Evolutionary conservation across 1,139 yeast species (phyloP).

Genomic region (Pichia sp.): DNA sequence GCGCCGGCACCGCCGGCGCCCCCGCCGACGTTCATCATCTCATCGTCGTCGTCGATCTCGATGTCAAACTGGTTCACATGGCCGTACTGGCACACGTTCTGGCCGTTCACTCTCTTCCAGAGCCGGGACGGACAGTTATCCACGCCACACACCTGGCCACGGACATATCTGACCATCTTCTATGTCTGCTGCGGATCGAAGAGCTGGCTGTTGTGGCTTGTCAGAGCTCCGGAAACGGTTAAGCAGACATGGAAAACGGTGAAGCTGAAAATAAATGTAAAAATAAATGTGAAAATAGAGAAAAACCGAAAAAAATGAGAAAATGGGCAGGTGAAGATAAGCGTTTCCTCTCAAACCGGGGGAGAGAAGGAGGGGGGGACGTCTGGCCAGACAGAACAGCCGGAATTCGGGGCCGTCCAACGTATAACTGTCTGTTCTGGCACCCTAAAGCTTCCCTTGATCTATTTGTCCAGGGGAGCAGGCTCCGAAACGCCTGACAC

Average conservation of each 20-base stretch:
- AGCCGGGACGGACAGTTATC: slow-evolving; percentile 81
- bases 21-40: slow-evolving; percentile 32
- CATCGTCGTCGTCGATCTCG: slow-evolving; percentile 75
- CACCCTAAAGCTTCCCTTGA: no score
- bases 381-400: not conserved
- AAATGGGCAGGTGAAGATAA: not conserved
- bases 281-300: not conserved
- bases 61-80: slow-evolving; percentile 81
- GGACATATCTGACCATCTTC: slow-evolving; percentile 26
- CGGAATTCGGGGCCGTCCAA: no score
- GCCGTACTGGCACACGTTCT: slow-evolving; percentile 79
- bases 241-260: not conserved
- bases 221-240: not conserved
- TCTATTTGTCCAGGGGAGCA: no score
- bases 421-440: no score
- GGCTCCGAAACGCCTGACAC: no score
- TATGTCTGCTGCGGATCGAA: not conserved
- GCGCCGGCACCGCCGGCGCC: slow-evolving; percentile 22
- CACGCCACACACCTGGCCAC: slow-evolving; percentile 83
- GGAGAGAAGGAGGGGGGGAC: not conserved
- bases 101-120: slow-evolving; percentile 71
- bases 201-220: not conserved
- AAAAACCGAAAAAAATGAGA: not conserved
- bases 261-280: not conserved
- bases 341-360: not conserved